A percentile compares a stretch with the other conserved stretches of the same genome.
Conservation (phyloP, 176 grass and related monocot genomes). For the Aegilops sharonensis region DNA sequence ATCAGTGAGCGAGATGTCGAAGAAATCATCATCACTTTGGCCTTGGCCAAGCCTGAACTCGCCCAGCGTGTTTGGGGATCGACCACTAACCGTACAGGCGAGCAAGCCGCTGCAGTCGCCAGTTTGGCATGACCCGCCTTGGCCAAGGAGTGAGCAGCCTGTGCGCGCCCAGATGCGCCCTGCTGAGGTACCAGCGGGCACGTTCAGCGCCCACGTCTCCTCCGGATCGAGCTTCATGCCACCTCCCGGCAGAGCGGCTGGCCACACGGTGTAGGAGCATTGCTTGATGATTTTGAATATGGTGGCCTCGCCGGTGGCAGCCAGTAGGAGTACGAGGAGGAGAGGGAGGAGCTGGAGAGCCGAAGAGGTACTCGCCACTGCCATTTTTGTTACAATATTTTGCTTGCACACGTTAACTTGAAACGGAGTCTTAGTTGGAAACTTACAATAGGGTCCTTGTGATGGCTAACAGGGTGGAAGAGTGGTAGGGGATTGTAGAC, state of each 20-base stretch:
- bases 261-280: too few relatives aligned
- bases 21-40: background rate
- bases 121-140: background rate
- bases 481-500: background rate
- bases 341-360: background rate
- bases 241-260: too few relatives aligned
- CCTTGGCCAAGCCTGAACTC: background rate
- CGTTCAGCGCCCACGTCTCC: too few relatives aligned
- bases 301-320: too few relatives aligned
- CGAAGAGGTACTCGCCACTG: background rate
- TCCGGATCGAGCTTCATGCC: too few relatives aligned
- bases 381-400: background rate
- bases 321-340: background rate
- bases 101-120: conserved; percentile 20
- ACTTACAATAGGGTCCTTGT: background rate
- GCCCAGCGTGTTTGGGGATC: background rate
- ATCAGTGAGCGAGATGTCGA: background rate
- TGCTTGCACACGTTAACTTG: too few relatives aligned
- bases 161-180: conserved; percentile 4
- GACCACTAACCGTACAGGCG: background rate
- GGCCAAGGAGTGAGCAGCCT: background rate
- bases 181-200: too few relatives aligned
- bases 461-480: background rate
- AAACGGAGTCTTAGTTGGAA: too few relatives aligned
- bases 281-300: too few relatives aligned